phyloP scores from a whole-genome alignment of 2,329 filamentous ascomycete species.

The Scedosporium boydii region DNA sequence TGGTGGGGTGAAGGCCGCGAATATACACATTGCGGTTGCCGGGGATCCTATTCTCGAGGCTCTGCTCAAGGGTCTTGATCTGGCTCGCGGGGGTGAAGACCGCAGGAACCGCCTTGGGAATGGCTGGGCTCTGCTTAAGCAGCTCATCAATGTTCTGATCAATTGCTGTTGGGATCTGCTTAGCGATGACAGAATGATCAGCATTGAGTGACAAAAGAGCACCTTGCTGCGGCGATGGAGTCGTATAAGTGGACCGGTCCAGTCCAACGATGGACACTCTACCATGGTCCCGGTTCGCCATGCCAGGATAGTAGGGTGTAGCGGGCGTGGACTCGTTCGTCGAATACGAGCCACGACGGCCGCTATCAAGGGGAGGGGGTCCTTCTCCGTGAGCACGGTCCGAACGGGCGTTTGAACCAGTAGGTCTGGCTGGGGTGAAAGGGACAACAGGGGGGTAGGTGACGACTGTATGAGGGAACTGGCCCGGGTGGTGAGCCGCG shows the following conservation, averaged over 20 bases:
- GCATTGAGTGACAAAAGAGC: conserved; percentile 29
- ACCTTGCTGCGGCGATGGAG: conserved; percentile 55
- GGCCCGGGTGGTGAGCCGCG: conserved; percentile 25
- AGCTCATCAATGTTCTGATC: conserved; percentile 53
- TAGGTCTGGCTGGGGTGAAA: conserved; percentile 42
- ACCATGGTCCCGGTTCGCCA: conserved; percentile 49
- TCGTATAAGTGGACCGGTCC: conserved; percentile 57
- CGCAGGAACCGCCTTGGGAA: conserved; percentile 84
- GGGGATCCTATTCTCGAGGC: conserved; percentile 80
- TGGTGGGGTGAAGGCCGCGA: conserved; percentile 87
- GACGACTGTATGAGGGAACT: conserved; percentile 18
- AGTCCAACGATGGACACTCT: conserved; percentile 42
- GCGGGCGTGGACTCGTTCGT: conserved; percentile 58
- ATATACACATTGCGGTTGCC: conserved; percentile 99
- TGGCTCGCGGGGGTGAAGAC: conserved; percentile 77
- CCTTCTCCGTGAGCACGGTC: conserved; percentile 39
- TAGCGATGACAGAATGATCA: conserved; percentile 31
- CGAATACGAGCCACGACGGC: conserved; percentile 55
- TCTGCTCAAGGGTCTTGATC: conserved; percentile 85
- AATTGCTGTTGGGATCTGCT: conserved; percentile 24
- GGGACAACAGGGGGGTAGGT: conserved; percentile 33
- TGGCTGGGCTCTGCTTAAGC: conserved; percentile 65
- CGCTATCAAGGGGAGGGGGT: conserved; percentile 50
- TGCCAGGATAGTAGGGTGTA: conserved; percentile 53
- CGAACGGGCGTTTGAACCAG: conserved; percentile 32